A percentile compares a stretch with the other conserved stretches of the same genome.
Conservation (phyloP, 768 basidiomycete species). For the Pleurotus tuber-regium region DNA sequence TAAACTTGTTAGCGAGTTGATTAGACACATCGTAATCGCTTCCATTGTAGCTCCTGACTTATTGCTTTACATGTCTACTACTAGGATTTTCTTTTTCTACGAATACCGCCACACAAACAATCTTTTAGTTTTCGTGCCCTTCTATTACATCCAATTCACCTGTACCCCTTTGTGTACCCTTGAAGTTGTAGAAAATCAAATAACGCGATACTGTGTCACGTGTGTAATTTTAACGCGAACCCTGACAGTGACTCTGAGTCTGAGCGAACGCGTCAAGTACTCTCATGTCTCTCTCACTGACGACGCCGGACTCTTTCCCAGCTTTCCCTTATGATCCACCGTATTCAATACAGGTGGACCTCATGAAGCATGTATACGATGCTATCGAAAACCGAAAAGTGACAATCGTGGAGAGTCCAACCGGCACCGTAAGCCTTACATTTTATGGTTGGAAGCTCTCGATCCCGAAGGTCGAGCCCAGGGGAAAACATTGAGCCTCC, state of each 20-base stretch:
- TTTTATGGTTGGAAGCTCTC: not conserved
- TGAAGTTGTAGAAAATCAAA: no score
- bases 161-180: no score
- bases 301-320: conserved; percentile 66
- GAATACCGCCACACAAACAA: no score
- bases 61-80: not conserved
- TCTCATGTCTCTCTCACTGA: conserved; percentile 33
- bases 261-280: not conserved
- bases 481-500: conserved; percentile 85
- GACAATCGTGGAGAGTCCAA: conserved; percentile 85
- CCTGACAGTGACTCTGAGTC: no score
- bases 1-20: not conserved
- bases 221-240: no score
- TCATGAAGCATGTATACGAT: conserved; percentile 86
- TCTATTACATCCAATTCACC: no score
- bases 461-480: conserved; percentile 23
- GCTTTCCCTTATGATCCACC: conserved; percentile 84
- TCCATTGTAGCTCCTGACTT: not conserved
- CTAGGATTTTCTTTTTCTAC: no score
- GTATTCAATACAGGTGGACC: conserved; percentile 79
- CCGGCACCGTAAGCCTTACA: conserved; percentile 66
- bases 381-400: conserved; percentile 75
- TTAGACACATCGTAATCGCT: not conserved
- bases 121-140: no score
- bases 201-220: no score